These are phyloP conservation scores for Cyclostephanos invisitatus DNA, from an alignment of 108 stramenopile species.

Conservation along the genomic window DNA sequence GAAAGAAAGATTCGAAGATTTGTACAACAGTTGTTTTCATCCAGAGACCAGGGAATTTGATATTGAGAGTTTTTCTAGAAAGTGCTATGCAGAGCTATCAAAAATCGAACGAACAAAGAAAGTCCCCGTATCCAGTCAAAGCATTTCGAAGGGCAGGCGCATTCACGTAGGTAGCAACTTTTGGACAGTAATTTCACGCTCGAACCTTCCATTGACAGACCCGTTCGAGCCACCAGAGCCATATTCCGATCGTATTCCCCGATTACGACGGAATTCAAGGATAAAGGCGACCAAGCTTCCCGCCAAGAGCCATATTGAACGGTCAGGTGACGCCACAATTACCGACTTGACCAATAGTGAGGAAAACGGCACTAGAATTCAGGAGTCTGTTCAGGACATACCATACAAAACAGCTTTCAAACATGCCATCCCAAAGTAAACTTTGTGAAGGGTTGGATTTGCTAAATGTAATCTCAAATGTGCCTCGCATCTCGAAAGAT, in stretches of 20 bases:
- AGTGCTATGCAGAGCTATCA: conserved; percentile 37
- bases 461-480: background rate
- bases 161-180: conserved; percentile 53
- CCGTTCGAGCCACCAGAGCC: conserved; percentile 73
- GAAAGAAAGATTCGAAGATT: conserved; percentile 55
- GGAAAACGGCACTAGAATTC: background rate
- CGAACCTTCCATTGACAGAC: conserved; percentile 25
- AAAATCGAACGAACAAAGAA: conserved; percentile 5
- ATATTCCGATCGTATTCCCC: conserved; percentile 30
- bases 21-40: conserved; percentile 68
- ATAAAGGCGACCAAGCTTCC: conserved; percentile 6
- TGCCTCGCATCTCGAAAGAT: conserved; percentile 72
- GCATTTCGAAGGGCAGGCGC: conserved; percentile 27
- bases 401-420: conserved; percentile 10
- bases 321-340: background rate
- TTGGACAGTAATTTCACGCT: conserved; percentile 68
- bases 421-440: background rate
- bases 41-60: conserved; percentile 63
- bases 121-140: background rate
- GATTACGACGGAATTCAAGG: conserved; percentile 8
- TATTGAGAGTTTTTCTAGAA: conserved; percentile 49
- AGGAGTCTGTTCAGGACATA: conserved; percentile 1
- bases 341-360: background rate
- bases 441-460: background rate
- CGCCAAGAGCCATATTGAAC: background rate